phyloP scores from a whole-genome alignment of 106 monocot species.

The Dendrobium officinale region DNA sequence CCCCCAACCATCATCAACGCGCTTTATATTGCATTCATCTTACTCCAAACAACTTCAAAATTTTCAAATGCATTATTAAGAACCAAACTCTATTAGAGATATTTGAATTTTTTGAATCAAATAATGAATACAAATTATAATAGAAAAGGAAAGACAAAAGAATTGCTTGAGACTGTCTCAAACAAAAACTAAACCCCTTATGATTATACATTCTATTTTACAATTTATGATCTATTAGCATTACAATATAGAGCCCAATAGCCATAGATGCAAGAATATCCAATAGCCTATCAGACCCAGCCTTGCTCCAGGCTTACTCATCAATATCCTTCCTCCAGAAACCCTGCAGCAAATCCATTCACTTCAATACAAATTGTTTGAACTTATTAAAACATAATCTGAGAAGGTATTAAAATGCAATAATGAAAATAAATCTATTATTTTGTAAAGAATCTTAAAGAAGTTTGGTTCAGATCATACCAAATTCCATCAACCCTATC shows the following conservation, averaged over 20 bases:
- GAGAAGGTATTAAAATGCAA: too few species aligned
- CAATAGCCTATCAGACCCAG: slow-evolving; percentile 73
- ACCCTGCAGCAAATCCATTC: slow-evolving; percentile 49
- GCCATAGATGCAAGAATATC: slow-evolving; percentile 80
- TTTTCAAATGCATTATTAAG: too few species aligned
- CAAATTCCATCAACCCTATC: slow-evolving; percentile 89
- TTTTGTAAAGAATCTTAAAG: background rate
- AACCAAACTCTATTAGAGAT: too few species aligned
- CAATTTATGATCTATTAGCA: slow-evolving; percentile 17
- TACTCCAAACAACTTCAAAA: too few species aligned
- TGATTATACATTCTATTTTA: slow-evolving; percentile 38
- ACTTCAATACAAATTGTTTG: background rate
- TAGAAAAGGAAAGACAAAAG: background rate
- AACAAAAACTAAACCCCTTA: background rate
- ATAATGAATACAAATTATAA: background rate
- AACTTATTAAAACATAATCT: background rate
- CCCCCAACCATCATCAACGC: too few species aligned
- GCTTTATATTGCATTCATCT: too few species aligned
- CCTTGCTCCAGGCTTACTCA: slow-evolving; percentile 74
- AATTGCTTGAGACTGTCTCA: background rate
- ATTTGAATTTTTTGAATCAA: too few species aligned
- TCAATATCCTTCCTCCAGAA: slow-evolving; percentile 71
- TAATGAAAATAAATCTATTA: background rate
- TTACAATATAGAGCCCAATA: slow-evolving; percentile 64
- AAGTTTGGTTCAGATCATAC: slow-evolving; percentile 29